phyloP scores from a whole-genome alignment of 495 filamentous ascomycete genomes.

The Chaetomium cochliodes region DNA sequence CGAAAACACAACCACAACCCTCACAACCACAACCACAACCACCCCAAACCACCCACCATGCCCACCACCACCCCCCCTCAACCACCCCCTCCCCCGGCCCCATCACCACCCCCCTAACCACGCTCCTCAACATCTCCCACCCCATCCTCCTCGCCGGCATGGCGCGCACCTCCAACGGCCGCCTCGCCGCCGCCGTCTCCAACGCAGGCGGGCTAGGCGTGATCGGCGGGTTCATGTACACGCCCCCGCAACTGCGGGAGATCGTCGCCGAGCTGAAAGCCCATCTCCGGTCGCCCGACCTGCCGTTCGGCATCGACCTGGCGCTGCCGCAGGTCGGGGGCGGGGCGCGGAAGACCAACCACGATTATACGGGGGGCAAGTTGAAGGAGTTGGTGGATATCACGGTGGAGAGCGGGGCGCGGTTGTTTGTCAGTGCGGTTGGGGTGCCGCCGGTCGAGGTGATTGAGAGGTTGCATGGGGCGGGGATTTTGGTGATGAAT shows the following conservation, averaged over 20 bases:
- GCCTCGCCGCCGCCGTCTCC: conserved; percentile 78
- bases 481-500: conserved; percentile 82
- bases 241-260: conserved; percentile 68
- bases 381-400: conserved; percentile 81
- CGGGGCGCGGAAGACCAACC: conserved; percentile 76
- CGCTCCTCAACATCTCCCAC: conserved; percentile 37
- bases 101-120: conserved; percentile 61
- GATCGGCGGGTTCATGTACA: conserved; percentile 84
- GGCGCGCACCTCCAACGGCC: conserved; percentile 74
- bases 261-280: conserved; percentile 83
- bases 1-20: not conserved
- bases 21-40: not conserved
- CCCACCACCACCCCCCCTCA: conserved; percentile 28
- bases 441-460: conserved; percentile 71
- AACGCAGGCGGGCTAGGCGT: conserved; percentile 86
- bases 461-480: conserved; percentile 69
- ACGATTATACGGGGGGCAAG: conserved; percentile 85
- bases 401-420: conserved; percentile 71
- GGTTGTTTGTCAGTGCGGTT: conserved; percentile 78
- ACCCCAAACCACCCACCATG: not conserved
- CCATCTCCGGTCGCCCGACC: conserved; percentile 56
- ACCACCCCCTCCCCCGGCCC: conserved; percentile 38
- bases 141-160: conserved; percentile 87
- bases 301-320: conserved; percentile 86
- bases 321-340: conserved; percentile 83